Evolutionary conservation across 108 stramenopile genomes (phyloP).

Genomic region (Aurantiochytrium sp.): DNA sequence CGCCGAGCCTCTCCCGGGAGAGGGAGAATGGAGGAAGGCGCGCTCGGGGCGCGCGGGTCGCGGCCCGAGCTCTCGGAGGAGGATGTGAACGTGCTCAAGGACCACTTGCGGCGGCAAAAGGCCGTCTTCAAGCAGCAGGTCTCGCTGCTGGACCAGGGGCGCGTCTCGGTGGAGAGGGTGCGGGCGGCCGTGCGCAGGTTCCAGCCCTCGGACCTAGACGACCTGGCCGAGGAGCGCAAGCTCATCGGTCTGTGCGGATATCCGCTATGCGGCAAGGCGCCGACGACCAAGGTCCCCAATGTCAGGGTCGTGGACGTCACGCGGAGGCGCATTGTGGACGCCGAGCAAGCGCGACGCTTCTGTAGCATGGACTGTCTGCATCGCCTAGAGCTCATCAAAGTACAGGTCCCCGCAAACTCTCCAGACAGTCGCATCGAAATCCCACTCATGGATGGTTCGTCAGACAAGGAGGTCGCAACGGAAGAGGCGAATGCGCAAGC

Average conservation of each 20-base stretch:
- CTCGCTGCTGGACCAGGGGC: background rate
- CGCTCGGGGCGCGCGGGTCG: background rate
- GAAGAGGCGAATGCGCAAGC: background rate
- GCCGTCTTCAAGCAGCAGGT: background rate
- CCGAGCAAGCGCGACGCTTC: background rate
- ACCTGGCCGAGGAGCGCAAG: constrained; percentile 5
- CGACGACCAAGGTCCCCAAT: background rate
- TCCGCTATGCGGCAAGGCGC: background rate
- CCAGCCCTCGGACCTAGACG: background rate
- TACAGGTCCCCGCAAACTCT: background rate
- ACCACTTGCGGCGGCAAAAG: background rate
- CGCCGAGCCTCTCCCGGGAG: background rate
- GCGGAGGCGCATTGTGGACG: background rate
- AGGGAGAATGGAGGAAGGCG: background rate
- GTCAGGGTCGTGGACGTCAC: background rate
- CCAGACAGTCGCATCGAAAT: background rate
- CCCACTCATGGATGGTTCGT: background rate
- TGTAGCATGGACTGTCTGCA: constrained; percentile 10
- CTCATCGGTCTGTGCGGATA: background rate
- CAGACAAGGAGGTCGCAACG: background rate
- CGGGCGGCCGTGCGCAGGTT: background rate
- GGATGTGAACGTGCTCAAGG: background rate
- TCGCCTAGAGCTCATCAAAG: background rate
- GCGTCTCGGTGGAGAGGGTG: background rate
- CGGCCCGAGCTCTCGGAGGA: background rate